Percentiles rank a stretch among this genome's conserved stretches.
These are phyloP conservation scores for Hypoxylon crocopeplum DNA, from an alignment of 495 filamentous ascomycete genomes.

Conservation along the genomic window DNA sequence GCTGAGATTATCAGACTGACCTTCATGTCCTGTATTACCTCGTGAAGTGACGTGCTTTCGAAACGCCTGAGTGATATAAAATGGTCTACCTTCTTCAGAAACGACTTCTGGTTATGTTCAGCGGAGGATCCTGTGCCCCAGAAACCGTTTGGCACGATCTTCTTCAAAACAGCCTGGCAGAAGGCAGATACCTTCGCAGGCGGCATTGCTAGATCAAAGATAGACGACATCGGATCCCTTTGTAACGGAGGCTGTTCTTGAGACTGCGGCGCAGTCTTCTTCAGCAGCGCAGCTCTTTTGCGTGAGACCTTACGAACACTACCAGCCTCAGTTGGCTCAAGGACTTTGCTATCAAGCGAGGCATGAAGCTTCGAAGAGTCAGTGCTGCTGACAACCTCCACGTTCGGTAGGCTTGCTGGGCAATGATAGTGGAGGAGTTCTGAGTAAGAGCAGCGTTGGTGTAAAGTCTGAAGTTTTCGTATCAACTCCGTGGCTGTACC, in stretches of 20 bases:
- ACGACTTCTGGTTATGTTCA: conserved; percentile 61
- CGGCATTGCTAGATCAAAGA: conserved; percentile 77
- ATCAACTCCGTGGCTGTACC: conserved; percentile 66
- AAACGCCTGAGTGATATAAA: conserved; percentile 82
- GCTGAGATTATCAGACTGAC: conserved; percentile 46
- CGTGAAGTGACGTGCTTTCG: conserved; percentile 81
- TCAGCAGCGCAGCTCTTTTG: conserved; percentile 11
- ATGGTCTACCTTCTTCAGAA: conserved; percentile 72
- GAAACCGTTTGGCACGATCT: conserved; percentile 77
- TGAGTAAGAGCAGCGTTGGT: conserved; percentile 77
- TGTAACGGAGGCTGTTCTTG: conserved; percentile 15
- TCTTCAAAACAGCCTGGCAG: conserved; percentile 76
- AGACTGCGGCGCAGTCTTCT: conserved; percentile 15
- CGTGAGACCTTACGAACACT: conserved; percentile 8
- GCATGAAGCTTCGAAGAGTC: conserved; percentile 22
- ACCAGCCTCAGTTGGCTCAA: conserved; percentile 6
- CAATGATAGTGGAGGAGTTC: conserved; percentile 83
- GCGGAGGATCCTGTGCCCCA: conserved; percentile 68
- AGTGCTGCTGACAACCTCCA: background rate
- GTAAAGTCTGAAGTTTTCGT: conserved; percentile 69
- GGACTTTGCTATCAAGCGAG: conserved; percentile 24
- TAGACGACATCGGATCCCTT: conserved; percentile 28
- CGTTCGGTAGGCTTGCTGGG: conserved; percentile 52
- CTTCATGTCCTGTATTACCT: conserved; percentile 78
- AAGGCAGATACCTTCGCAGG: conserved; percentile 80